Percentiles rank a stretch among this genome's conserved stretches.
These are phyloP conservation scores for Fraxinus sp. DNA, from an alignment of 305 asterid genomes.

Conservation along the genomic window DNA sequence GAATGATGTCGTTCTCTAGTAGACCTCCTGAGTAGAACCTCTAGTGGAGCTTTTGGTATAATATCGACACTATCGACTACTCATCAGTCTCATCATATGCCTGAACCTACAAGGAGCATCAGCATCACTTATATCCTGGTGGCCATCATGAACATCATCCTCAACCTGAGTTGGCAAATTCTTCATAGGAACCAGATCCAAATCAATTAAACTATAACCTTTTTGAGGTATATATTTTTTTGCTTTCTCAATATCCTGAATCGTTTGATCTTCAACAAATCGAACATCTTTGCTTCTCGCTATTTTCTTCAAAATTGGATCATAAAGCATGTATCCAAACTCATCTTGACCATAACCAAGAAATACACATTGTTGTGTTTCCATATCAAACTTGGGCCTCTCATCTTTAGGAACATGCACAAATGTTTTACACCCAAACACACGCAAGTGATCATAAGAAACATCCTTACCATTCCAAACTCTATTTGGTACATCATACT, in stretches of 20 bases:
- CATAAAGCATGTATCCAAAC: not conserved
- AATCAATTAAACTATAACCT: not conserved
- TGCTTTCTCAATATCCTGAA: not conserved
- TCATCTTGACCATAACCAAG: too few species aligned
- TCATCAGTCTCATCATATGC: not conserved
- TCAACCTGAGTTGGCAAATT: not conserved
- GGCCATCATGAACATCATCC: not conserved
- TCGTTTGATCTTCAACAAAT: not conserved
- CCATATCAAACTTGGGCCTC: not conserved
- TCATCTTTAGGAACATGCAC: not conserved
- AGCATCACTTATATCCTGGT: not conserved
- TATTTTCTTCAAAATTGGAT: not conserved
- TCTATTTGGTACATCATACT: too few species aligned
- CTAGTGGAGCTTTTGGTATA: not conserved
- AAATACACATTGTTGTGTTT: not conserved
- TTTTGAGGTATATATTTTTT: not conserved
- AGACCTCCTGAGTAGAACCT: not conserved
- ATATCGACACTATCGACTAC: not conserved
- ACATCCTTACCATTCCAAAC: not conserved
- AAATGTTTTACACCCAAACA: not conserved
- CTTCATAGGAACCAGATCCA: not conserved
- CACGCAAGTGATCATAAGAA: not conserved
- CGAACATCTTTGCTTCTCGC: not conserved
- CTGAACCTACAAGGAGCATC: not conserved
- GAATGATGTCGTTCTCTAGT: not conserved